Conservation (phyloP, 306 rosid species). For the Medicago ruthenica region DNA sequence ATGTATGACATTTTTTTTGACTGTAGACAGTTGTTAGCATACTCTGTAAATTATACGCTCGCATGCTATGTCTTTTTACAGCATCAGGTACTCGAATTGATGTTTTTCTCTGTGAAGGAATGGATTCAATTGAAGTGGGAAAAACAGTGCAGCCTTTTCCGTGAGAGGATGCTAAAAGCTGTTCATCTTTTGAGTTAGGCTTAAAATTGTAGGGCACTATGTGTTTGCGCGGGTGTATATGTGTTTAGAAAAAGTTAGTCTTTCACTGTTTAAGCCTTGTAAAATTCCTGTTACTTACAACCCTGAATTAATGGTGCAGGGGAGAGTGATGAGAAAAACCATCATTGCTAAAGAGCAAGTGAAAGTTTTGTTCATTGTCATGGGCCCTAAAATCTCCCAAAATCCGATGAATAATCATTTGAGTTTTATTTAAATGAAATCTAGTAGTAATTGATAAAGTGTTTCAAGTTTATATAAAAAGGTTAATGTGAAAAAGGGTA, state of each 20-base stretch:
- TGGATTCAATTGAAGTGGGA: constrained; percentile 47
- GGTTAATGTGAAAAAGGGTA: constrained; percentile 32
- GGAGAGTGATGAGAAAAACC: constrained; percentile 40
- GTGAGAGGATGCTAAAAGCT: constrained; percentile 57
- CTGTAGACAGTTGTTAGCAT: no score
- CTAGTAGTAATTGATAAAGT: constrained; percentile 21
- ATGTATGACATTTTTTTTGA: no score
- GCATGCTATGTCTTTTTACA: constrained; percentile 25
- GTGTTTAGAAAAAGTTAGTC: not conserved
- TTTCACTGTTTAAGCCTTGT: constrained; percentile 50
- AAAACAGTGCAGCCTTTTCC: constrained; percentile 51
- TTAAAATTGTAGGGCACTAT: constrained; percentile 59
- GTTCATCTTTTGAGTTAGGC: constrained; percentile 54
- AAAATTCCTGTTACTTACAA: constrained; percentile 39
- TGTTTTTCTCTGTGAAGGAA: constrained; percentile 47
- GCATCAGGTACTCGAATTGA: constrained; percentile 42
- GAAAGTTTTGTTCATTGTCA: constrained; percentile 57
- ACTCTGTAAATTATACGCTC: no score
- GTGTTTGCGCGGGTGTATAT: constrained; percentile 1
- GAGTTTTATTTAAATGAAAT: constrained; percentile 36
- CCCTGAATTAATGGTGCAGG: constrained; percentile 9
- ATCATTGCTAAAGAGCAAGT: constrained; percentile 66
- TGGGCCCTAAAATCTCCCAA: constrained; percentile 76
- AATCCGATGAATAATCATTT: constrained; percentile 71
- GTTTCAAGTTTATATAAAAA: constrained; percentile 18